Percentiles rank a stretch among this genome's conserved stretches.
Conservation (phyloP, 139 green algal genomes). For the Micractinium sp. region DNA sequence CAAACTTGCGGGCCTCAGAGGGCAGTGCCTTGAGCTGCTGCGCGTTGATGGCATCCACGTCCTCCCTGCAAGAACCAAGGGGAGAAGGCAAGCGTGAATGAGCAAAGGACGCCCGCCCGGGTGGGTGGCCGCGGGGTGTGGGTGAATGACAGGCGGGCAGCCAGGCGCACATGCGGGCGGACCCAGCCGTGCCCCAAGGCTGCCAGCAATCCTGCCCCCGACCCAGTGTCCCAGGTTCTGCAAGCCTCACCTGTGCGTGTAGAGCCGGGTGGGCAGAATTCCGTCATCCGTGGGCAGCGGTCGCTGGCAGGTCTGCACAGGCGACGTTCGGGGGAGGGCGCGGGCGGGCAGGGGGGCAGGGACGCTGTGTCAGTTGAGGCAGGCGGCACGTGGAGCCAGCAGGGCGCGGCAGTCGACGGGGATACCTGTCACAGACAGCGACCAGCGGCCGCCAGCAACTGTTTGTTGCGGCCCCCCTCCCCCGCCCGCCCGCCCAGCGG, state of each 20-base stretch:
- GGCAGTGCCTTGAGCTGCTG: constrained; percentile 47
- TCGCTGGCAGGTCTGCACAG: constrained; percentile 38
- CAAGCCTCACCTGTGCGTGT: constrained; percentile 44
- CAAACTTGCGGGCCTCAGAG: constrained; percentile 29
- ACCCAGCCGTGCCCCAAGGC: too few relatives aligned
- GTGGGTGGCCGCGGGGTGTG: too few relatives aligned
- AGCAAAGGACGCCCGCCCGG: too few relatives aligned
- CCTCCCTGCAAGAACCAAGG: not conserved
- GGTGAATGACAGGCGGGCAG: too few relatives aligned
- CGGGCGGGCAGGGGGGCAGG: not conserved
- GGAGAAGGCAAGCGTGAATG: too few relatives aligned
- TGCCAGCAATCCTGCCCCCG: too few relatives aligned
- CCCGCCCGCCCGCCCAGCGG: not conserved
- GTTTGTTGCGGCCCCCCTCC: not conserved
- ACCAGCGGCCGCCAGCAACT: not conserved
- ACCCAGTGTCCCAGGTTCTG: too few relatives aligned
- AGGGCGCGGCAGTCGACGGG: not conserved
- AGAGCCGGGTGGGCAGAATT: constrained; percentile 70
- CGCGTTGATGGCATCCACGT: constrained; percentile 63
- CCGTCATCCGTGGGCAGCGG: constrained; percentile 60
- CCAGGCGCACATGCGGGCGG: too few relatives aligned
- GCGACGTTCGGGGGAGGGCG: not conserved
- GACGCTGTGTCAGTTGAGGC: not conserved
- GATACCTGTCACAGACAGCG: not conserved
- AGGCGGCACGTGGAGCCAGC: not conserved